Percentiles rank a stretch among this genome's conserved stretches.
These are phyloP conservation scores for Coniochaeta prunicola DNA, from an alignment of 2,329 filamentous ascomycete genomes.

Conservation along the genomic window DNA sequence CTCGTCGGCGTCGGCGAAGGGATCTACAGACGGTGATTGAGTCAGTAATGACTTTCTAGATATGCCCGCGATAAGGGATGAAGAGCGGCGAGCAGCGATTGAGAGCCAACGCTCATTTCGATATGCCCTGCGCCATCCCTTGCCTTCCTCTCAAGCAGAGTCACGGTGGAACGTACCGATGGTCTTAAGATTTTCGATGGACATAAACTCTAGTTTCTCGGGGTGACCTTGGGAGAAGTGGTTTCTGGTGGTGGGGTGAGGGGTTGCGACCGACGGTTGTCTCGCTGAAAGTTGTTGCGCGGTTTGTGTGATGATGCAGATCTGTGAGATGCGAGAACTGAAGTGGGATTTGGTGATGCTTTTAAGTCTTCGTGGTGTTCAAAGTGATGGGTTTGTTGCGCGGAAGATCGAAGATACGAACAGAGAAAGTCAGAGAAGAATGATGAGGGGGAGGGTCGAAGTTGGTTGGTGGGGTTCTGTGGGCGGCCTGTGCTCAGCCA, in stretches of 20 bases:
- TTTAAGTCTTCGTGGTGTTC: not conserved
- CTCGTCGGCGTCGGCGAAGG: slow-evolving; percentile 99
- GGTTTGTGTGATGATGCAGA: slow-evolving; percentile 6
- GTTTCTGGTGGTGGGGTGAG: slow-evolving; percentile 33
- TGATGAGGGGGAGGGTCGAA: not conserved
- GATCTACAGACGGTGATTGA: slow-evolving; percentile 56
- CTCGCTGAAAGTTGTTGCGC: too few species aligned
- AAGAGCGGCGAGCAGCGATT: not conserved
- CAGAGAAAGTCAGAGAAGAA: not conserved
- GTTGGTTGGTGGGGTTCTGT: not conserved
- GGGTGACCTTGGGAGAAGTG: slow-evolving; percentile 47
- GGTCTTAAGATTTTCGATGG: slow-evolving; percentile 97
- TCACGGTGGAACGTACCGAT: slow-evolving; percentile 60
- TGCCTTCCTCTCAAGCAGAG: not conserved
- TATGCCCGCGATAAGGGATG: not conserved
- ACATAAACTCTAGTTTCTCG: slow-evolving; percentile 84
- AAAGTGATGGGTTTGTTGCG: not conserved
- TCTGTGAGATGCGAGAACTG: not conserved
- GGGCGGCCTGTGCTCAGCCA: not conserved
- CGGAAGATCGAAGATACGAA: not conserved
- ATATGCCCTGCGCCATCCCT: too few species aligned
- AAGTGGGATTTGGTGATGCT: not conserved
- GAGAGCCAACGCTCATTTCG: not conserved
- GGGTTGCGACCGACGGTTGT: slow-evolving; percentile 47
- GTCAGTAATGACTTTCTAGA: slow-evolving; percentile 11